Evolutionary conservation across 1,284 basidiomycete genomes (phyloP).

Genomic region (Fomitopsis palustris): DNA sequence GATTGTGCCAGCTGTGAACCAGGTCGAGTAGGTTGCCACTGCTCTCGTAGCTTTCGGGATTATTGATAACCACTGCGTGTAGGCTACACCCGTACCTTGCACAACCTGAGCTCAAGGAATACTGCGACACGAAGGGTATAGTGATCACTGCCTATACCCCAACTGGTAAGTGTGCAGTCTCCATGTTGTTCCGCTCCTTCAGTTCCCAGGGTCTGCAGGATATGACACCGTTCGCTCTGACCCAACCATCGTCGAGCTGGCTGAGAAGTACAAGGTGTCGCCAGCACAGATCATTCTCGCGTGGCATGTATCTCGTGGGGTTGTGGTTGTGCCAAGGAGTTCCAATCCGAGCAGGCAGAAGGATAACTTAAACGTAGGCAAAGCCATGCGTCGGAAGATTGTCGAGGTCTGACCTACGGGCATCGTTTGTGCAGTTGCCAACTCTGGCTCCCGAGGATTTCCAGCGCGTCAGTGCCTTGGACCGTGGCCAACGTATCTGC

Average conservation of each 20-base stretch:
- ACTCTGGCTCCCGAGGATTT: slow-evolving; percentile 42
- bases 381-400: neutral
- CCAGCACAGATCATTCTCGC: slow-evolving; percentile 40
- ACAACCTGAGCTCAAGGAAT: slow-evolving; percentile 53
- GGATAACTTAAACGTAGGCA: slow-evolving; percentile 39
- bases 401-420: neutral
- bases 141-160: slow-evolving; percentile 67
- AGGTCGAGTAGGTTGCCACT: slow-evolving; percentile 44
- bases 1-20: slow-evolving; percentile 60
- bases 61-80: slow-evolving; percentile 30
- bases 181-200: too few relatives aligned
- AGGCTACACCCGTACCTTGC: slow-evolving; percentile 52
- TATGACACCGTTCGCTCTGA: slow-evolving; percentile 38
- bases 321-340: slow-evolving; percentile 39
- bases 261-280: slow-evolving; percentile 39
- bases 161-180: slow-evolving; percentile 35
- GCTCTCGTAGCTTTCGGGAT: slow-evolving; percentile 23
- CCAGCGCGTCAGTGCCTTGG: slow-evolving; percentile 48
- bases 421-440: slow-evolving; percentile 32
- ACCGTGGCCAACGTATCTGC: slow-evolving; percentile 40
- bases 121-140: slow-evolving; percentile 58
- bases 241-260: slow-evolving; percentile 37
- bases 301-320: slow-evolving; percentile 43
- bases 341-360: slow-evolving; percentile 37
- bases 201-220: slow-evolving; percentile 20